phyloP scores from a whole-genome alignment of 2,329 filamentous ascomycete species.

The Alternaria sp. region DNA sequence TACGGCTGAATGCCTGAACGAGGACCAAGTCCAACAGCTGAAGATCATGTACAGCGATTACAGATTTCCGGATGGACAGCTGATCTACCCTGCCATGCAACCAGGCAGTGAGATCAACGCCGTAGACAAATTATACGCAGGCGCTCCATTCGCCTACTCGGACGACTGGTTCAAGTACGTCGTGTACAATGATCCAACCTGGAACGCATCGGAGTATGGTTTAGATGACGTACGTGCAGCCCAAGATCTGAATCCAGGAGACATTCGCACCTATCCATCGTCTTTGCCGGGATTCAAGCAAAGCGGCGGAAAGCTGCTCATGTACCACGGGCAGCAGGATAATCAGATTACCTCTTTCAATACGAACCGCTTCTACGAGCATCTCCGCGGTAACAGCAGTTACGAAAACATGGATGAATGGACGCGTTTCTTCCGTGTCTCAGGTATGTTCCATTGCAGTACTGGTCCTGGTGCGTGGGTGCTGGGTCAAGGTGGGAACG shows the following conservation, averaged over 20 bases:
- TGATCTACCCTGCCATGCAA: slow-evolving; percentile 60
- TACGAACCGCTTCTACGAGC: slow-evolving; percentile 57
- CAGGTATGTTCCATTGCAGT: slow-evolving; percentile 62
- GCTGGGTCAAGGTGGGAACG: slow-evolving; percentile 37
- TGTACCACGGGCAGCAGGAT: slow-evolving; percentile 57
- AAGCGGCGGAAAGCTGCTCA: slow-evolving; percentile 56
- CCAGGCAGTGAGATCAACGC: slow-evolving; percentile 57
- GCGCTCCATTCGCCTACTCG: slow-evolving; percentile 50
- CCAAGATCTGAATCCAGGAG: slow-evolving; percentile 46
- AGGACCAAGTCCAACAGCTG: slow-evolving; percentile 55
- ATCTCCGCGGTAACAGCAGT: slow-evolving; percentile 38
- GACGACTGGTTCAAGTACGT: slow-evolving; percentile 58
- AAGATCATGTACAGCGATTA: slow-evolving; percentile 54
- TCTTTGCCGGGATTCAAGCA: slow-evolving; percentile 43
- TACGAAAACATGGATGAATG: slow-evolving; percentile 39
- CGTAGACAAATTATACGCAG: slow-evolving; percentile 48
- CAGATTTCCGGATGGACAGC: slow-evolving; percentile 51
- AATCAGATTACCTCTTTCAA: slow-evolving; percentile 56
- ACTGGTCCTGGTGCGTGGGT: slow-evolving; percentile 57
- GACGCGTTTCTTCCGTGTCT: slow-evolving; percentile 61
- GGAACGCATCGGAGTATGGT: slow-evolving; percentile 30
- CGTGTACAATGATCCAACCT: slow-evolving; percentile 51
- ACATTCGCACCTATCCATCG: slow-evolving; percentile 50
- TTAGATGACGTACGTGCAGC: slow-evolving; percentile 39
- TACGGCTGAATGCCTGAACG: slow-evolving; percentile 53